Percentiles rank a stretch among this genome's conserved stretches.
These are phyloP conservation scores for Saccharomycopsis sp. DNA, from an alignment of 805 yeast genomes.

Conservation along the genomic window DNA sequence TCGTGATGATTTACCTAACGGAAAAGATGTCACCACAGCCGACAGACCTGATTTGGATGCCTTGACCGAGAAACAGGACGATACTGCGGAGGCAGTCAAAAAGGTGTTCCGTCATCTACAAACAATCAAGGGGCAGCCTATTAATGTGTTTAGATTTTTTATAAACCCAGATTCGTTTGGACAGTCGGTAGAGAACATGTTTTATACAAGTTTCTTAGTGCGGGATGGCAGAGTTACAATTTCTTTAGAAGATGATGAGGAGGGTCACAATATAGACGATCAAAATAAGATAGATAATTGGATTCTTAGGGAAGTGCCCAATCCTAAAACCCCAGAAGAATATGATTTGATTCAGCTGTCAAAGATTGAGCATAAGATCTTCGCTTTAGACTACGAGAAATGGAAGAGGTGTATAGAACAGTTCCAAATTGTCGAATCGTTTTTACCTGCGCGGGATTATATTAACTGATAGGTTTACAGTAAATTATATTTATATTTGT, in stretches of 20 bases:
- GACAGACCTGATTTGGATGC: constrained; percentile 46
- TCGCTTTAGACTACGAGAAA: constrained; percentile 58
- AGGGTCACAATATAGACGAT: constrained; percentile 34
- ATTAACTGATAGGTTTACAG: background rate
- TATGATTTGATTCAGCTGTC: constrained; percentile 24
- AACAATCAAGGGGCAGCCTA: constrained; percentile 31
- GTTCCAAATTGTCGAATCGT: constrained; percentile 50
- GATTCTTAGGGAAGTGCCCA: constrained; percentile 30
- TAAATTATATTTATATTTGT: no score
- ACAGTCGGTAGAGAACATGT: constrained; percentile 78
- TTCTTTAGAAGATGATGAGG: constrained; percentile 28
- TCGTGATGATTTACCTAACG: constrained; percentile 26
- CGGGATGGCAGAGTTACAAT: constrained; percentile 54
- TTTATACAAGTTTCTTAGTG: constrained; percentile 73
- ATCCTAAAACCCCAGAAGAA: constrained; percentile 26
- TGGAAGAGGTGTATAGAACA: constrained; percentile 55
- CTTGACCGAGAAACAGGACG: constrained; percentile 42
- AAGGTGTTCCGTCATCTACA: constrained; percentile 40
- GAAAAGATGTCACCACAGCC: constrained; percentile 48
- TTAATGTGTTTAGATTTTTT: constrained; percentile 59
- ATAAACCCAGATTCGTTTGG: constrained; percentile 72
- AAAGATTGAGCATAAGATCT: constrained; percentile 57
- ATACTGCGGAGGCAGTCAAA: constrained; percentile 58
- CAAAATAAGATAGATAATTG: constrained; percentile 40
- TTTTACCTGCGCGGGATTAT: constrained; percentile 38